A percentile compares a stretch with the other conserved stretches of the same genome.
These are phyloP conservation scores for Clohesyomyces aquaticus DNA, from an alignment of 495 filamentous ascomycete species.

Conservation along the genomic window DNA sequence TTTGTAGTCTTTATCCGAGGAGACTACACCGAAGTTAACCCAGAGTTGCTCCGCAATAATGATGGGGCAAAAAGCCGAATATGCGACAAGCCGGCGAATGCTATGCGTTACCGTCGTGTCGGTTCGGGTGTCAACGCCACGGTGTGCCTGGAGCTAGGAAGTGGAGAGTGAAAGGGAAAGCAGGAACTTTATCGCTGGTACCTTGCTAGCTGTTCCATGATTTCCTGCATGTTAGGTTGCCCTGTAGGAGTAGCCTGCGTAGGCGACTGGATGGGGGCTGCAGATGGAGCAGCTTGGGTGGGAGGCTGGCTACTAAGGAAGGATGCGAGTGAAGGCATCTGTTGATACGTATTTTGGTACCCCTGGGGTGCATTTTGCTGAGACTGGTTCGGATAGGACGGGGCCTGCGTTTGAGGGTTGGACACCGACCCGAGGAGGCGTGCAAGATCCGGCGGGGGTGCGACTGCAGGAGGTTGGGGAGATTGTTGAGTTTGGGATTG, in stretches of 20 bases:
- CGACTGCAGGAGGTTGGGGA: slow-evolving; percentile 32
- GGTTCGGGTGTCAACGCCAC: neutral
- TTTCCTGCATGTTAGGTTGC: slow-evolving; percentile 58
- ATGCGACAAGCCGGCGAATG: neutral
- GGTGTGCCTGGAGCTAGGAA: no score
- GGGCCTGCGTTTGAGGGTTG: slow-evolving; percentile 9
- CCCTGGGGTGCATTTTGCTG: slow-evolving; percentile 1
- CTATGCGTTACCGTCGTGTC: neutral
- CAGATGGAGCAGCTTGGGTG: neutral
- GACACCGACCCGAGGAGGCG: slow-evolving; percentile 53
- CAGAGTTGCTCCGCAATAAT: neutral
- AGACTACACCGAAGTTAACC: neutral
- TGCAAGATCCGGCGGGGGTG: slow-evolving; percentile 59
- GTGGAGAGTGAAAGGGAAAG: no score
- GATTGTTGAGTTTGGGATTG: slow-evolving; percentile 48
- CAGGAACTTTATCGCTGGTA: slow-evolving; percentile 48
- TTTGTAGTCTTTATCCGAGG: no score
- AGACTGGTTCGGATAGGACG: slow-evolving; percentile 33
- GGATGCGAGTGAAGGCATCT: slow-evolving; percentile 27
- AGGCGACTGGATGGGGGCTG: slow-evolving; percentile 29
- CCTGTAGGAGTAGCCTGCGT: slow-evolving; percentile 49
- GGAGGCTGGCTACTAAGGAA: slow-evolving; percentile 20
- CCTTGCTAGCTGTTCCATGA: slow-evolving; percentile 64
- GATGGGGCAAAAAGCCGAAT: neutral
- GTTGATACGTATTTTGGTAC: slow-evolving; percentile 15